Evolutionary conservation across 768 basidiomycete species (phyloP), one percentile per base, ranked within the genome.

Genomic region (Suillus americanus): DNA sequence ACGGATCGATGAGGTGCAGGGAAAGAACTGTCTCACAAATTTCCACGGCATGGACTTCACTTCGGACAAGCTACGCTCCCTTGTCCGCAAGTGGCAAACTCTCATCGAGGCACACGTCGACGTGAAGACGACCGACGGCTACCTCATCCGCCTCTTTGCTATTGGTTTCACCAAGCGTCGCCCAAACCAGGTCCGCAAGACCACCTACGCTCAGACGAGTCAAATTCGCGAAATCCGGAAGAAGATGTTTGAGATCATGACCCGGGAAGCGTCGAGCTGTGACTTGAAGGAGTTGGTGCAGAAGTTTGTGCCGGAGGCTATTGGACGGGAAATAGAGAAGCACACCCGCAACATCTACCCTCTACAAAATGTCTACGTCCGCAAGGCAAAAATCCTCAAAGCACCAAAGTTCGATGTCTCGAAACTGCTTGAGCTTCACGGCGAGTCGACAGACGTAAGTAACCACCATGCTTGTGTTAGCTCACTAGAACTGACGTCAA

Each of bases 11-110:
- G 94, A 95, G 74, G 85, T 94, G 65, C 91, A 97, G 82, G 97
- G 97, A 83, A 97, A 96, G 86, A 97, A 95, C 86, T 97, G 95
- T 85, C 86, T 99, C 63, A 99, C 97, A 79, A 97, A 96, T 82
- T 99, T 99, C 93, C 92, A 97, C 81, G 97, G 97, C 78, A 99
- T 99, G 97, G 94, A 97, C 83, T 98, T 99, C 84, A 99, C 97
- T 67, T 97, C 97, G 65, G 97, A 99, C 89, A 99, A 99, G 82
- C 90, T 99, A 70, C 95, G 97, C 64, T 99, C 97, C 60, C 95
- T 99, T 75, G 97, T 99, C 72, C 94, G 97, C 79, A 99, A 99
- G 83, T 99, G 97, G 97, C 97, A 99, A 82, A 89, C 97, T 23
- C 91, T 99, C 75, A 96, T 99, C 73, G 97, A 99, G 82, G 97